phyloP scores from a whole-genome alignment of 208 protist species.

The Leishmania mexicana region DNA sequence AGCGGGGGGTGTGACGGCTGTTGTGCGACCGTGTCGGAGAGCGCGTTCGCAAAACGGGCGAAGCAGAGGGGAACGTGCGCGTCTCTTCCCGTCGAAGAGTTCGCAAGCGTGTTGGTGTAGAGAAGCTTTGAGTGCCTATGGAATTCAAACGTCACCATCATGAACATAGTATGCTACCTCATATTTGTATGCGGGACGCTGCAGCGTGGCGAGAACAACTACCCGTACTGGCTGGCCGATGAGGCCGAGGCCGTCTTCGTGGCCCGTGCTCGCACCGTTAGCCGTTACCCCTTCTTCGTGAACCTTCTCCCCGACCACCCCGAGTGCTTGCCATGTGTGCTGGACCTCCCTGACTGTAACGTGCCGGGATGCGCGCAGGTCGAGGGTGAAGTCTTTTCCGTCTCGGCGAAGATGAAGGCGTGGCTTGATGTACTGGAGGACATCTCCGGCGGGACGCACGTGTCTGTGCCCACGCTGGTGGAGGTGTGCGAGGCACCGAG shows the following conservation, averaged over 20 bases:
- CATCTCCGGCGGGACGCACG: slow-evolving; percentile 38
- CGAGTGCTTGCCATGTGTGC: slow-evolving; percentile 57
- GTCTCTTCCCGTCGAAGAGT: background rate
- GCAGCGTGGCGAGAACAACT: slow-evolving; percentile 69
- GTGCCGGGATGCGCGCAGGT: slow-evolving; percentile 37
- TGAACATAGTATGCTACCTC: slow-evolving; percentile 28
- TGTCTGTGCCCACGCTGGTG: slow-evolving; percentile 29
- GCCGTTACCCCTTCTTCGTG: slow-evolving; percentile 68
- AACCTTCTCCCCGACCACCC: slow-evolving; percentile 42
- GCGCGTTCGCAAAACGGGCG: background rate
- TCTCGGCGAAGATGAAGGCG: slow-evolving; percentile 51
- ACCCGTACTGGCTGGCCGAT: slow-evolving; percentile 69
- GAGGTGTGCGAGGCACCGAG: slow-evolving; percentile 30
- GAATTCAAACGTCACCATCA: background rate
- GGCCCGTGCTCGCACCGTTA: slow-evolving; percentile 37
- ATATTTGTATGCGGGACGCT: slow-evolving; percentile 81
- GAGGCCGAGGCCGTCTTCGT: slow-evolving; percentile 50
- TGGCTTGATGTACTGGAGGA: slow-evolving; percentile 69
- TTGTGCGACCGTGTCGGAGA: background rate
- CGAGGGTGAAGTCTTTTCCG: slow-evolving; percentile 64
- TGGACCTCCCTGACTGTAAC: slow-evolving; percentile 41
- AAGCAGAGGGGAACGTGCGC: background rate
- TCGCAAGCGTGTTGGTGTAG: background rate
- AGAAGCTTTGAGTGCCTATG: background rate
- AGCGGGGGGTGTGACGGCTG: background rate